phyloP scores from a whole-genome alignment of 768 basidiomycete species.

The Boletus pseudo-olivaceus region DNA sequence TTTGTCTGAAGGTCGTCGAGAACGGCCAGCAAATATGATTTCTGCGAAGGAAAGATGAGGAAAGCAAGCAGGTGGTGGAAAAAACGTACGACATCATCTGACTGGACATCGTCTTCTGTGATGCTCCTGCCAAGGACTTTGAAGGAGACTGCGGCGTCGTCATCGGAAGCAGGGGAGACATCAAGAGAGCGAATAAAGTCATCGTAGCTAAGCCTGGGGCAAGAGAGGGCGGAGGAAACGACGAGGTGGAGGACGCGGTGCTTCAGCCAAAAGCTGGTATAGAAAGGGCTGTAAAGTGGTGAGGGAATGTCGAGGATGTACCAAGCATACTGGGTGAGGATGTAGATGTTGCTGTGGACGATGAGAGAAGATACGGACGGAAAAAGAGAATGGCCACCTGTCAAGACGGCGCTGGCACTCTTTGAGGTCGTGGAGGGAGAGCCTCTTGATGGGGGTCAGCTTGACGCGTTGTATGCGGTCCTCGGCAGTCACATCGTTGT shows the following conservation, averaged over 20 bases:
- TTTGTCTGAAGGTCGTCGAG: slow-evolving; percentile 38
- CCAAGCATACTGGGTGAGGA: slow-evolving; percentile 63
- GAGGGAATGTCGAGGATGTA: slow-evolving; percentile 61
- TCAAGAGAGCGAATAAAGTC: slow-evolving; percentile 38
- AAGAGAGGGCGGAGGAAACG: slow-evolving; percentile 34
- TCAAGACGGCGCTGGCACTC: slow-evolving; percentile 34
- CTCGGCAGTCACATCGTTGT: not conserved
- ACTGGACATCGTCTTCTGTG: slow-evolving; percentile 39
- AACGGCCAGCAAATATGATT: slow-evolving; percentile 39
- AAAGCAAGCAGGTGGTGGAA: not conserved
- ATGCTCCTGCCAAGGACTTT: slow-evolving; percentile 45
- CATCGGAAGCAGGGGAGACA: slow-evolving; percentile 27
- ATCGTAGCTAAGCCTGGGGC: slow-evolving; percentile 36
- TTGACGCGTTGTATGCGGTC: slow-evolving; percentile 31
- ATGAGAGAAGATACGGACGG: slow-evolving; percentile 9
- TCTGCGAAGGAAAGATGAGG: slow-evolving; percentile 28
- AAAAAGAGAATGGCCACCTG: slow-evolving; percentile 32
- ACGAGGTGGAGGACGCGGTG: slow-evolving; percentile 52
- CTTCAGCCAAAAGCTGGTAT: slow-evolving; percentile 43
- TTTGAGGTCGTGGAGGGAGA: slow-evolving; percentile 44
- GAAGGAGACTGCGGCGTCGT: slow-evolving; percentile 30
- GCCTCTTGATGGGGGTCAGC: slow-evolving; percentile 43
- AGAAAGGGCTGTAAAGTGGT: slow-evolving; percentile 42
- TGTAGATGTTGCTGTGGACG: slow-evolving; percentile 52
- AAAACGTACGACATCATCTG: slow-evolving; percentile 45